phyloP scores from a whole-genome alignment of 495 filamentous ascomycete species.

The Lophiostoma macrostomum region DNA sequence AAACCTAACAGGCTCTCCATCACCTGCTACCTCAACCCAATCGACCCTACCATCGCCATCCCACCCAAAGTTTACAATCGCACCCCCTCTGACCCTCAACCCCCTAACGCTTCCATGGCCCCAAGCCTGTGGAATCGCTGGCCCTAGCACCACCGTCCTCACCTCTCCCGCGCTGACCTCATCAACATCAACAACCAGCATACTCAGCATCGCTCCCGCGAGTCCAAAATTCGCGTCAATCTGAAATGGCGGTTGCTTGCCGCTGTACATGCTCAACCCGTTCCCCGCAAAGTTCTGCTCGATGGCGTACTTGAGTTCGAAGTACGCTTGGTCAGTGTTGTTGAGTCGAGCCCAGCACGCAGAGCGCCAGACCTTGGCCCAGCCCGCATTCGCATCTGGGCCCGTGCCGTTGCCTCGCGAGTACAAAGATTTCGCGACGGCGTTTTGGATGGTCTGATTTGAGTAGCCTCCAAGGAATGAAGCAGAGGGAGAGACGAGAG shows the following conservation, averaged over 20 bases:
- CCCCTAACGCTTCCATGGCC: no score
- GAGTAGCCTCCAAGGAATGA: conserved; percentile 30
- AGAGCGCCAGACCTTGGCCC: conserved; percentile 56
- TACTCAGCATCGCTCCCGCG: conserved; percentile 46
- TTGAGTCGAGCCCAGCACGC: conserved; percentile 54
- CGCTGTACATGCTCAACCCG: conserved; percentile 48
- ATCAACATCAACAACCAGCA: no score
- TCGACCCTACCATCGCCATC: no score
- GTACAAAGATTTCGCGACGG: conserved; percentile 44
- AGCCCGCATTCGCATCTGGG: conserved; percentile 50
- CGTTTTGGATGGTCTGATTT: conserved; percentile 41
- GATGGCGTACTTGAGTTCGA: conserved; percentile 44
- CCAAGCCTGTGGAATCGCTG: no score
- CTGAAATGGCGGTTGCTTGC: conserved; percentile 47
- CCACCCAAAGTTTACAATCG: no score
- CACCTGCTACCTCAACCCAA: no score
- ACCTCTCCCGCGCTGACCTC: no score
- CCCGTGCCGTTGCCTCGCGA: conserved; percentile 43
- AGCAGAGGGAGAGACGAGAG: conserved; percentile 30
- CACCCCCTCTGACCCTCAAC: no score
- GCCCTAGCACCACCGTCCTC: no score
- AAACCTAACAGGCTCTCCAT: no score
- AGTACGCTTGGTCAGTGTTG: conserved; percentile 47
- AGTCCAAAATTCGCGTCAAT: conserved; percentile 57
- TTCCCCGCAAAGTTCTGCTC: conserved; percentile 49